Conservation (phyloP, 2,329 filamentous ascomycete genomes). For the Aspergillus sp. region DNA sequence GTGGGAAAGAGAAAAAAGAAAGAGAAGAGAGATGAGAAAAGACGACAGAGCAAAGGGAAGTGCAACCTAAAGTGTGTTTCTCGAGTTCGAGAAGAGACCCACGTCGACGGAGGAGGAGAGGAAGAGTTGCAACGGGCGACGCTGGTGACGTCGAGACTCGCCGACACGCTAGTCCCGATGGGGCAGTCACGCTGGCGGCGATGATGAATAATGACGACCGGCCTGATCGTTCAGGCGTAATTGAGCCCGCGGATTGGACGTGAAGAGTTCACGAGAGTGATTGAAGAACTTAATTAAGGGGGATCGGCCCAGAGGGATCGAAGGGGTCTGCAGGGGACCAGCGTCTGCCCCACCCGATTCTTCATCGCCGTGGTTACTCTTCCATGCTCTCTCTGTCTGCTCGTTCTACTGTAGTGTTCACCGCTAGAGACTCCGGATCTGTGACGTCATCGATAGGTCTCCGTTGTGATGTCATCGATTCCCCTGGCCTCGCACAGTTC, state of each 20-base stretch:
- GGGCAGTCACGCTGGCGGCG: slow-evolving; percentile 7
- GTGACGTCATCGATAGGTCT: slow-evolving; percentile 18
- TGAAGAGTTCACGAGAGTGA: neutral
- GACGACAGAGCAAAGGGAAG: neutral
- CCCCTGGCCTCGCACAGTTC: neutral
- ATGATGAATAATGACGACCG: slow-evolving; percentile 11
- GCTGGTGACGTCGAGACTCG: slow-evolving; percentile 25
- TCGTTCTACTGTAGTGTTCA: neutral
- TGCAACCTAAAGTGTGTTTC: neutral
- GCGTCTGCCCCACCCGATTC: neutral
- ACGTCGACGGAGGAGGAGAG: neutral
- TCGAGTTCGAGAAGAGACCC: neutral
- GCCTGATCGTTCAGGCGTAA: neutral
- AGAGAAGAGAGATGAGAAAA: neutral
- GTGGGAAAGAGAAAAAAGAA: neutral
- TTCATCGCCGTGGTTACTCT: neutral
- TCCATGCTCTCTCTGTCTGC: neutral
- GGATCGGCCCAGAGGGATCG: too few species aligned
- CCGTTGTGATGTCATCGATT: slow-evolving; percentile 21
- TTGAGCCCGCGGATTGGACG: neutral
- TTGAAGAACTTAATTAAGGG: too few species aligned
- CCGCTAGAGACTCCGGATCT: neutral
- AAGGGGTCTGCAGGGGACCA: neutral
- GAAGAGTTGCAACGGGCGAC: slow-evolving; percentile 4
- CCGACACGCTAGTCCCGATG: slow-evolving; percentile 15